A percentile compares a stretch with the other conserved stretches of the same genome.
phyloP scores from a whole-genome alignment of 768 basidiomycete genomes.

The Botryobasidium botryosum region DNA sequence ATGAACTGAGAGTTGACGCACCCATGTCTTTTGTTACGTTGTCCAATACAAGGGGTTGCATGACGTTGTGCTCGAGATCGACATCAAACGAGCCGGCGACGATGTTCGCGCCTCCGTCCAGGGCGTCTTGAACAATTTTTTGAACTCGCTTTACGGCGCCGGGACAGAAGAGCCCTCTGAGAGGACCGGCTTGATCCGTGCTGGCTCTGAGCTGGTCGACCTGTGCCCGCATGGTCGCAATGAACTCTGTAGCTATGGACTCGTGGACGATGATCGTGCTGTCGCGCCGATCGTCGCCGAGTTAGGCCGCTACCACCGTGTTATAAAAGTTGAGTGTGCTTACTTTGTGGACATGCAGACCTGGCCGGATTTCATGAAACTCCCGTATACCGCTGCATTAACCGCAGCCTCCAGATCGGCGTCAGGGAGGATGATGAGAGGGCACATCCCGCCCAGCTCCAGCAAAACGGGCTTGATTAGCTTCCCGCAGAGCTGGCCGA shows the following conservation, averaged over 20 bases:
- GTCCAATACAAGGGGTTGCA: slow-evolving; percentile 45
- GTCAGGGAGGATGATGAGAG: slow-evolving; percentile 78
- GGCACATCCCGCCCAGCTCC: slow-evolving; percentile 88
- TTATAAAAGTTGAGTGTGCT: background rate
- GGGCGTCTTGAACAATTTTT: slow-evolving; percentile 11
- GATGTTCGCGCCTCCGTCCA: slow-evolving; percentile 50
- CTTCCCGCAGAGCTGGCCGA: slow-evolving; percentile 20
- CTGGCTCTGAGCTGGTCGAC: background rate
- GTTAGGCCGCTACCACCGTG: slow-evolving; percentile 11
- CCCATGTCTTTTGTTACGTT: slow-evolving; percentile 61
- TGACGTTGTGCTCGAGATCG: background rate
- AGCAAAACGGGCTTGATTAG: slow-evolving; percentile 53
- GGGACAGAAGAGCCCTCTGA: slow-evolving; percentile 13
- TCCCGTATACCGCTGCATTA: slow-evolving; percentile 12
- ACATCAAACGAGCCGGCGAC: slow-evolving; percentile 14
- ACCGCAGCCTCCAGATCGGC: slow-evolving; percentile 56
- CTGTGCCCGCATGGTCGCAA: slow-evolving; percentile 7
- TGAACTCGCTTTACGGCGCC: slow-evolving; percentile 10
- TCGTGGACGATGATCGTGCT: slow-evolving; percentile 59
- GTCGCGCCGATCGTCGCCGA: slow-evolving; percentile 19
- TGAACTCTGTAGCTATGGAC: slow-evolving; percentile 17
- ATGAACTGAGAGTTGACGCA: slow-evolving; percentile 18
- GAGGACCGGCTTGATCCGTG: background rate
- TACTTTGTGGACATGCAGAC: slow-evolving; percentile 24
- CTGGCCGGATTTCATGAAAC: slow-evolving; percentile 23